Conservation (phyloP, 192 early-diverging fungal genomes). For the Mortierella antarctica region DNA sequence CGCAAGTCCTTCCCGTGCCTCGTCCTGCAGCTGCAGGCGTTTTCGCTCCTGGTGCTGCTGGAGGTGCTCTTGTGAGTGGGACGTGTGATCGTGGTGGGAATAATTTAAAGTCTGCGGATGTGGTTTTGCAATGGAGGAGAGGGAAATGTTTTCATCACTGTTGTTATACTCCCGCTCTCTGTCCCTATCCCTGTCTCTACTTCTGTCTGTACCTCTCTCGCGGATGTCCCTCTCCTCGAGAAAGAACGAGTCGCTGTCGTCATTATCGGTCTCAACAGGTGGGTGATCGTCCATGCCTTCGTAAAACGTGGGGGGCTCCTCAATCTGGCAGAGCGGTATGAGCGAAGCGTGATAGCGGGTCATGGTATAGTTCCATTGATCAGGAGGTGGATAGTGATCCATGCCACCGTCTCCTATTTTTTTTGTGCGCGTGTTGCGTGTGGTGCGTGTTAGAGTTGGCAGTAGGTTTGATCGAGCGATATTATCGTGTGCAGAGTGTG, state of each 20-base stretch:
- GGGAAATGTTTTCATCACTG: conserved; percentile 3
- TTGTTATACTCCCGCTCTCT: background rate
- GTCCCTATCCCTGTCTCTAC: conserved; percentile 14
- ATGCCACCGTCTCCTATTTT: conserved; percentile 47
- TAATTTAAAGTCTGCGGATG: conserved; percentile 14
- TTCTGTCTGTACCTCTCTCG: background rate
- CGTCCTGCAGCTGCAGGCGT: background rate
- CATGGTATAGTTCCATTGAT: conserved; percentile 51
- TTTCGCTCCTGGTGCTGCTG: conserved; percentile 4
- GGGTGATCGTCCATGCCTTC: conserved; percentile 36
- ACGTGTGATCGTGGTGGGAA: conserved; percentile 5
- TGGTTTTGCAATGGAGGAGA: conserved; percentile 31
- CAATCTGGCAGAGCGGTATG: conserved; percentile 46
- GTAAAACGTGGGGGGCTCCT: conserved; percentile 43
- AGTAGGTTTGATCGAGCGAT: background rate
- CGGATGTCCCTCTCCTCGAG: conserved; percentile 11
- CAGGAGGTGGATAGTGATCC: conserved; percentile 51
- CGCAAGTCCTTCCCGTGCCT: background rate
- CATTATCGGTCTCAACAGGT: conserved; percentile 10
- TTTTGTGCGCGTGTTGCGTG: background rate
- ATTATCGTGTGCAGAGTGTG: background rate
- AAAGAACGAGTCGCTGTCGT: conserved; percentile 2
- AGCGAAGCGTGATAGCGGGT: conserved; percentile 53
- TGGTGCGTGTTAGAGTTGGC: background rate
- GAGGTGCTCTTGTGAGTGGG: background rate